These are phyloP conservation scores for Mortierella antarctica DNA, from an alignment of 192 early-diverging fungal species.

Conservation along the genomic window DNA sequence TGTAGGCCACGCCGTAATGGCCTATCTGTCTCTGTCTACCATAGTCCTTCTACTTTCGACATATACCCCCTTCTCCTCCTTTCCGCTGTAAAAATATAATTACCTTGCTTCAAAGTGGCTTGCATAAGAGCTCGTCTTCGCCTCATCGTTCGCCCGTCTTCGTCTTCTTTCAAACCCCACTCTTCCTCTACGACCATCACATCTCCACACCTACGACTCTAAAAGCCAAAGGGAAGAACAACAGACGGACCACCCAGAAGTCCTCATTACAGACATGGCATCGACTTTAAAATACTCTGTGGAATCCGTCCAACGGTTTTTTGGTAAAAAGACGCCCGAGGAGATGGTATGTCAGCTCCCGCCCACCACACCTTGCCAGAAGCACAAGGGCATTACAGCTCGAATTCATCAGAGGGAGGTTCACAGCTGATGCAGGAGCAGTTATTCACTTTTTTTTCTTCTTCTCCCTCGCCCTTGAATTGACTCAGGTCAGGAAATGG, in stretches of 20 bases:
- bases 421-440: no score
- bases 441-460: not conserved
- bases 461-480: not conserved
- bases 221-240: not conserved
- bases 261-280: constrained; percentile 14
- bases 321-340: constrained; percentile 70
- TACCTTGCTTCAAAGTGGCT: not conserved
- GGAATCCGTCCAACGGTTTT: constrained; percentile 63
- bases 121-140: no score
- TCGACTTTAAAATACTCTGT: constrained; percentile 43
- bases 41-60: not conserved
- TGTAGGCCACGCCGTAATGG: not conserved
- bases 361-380: not conserved
- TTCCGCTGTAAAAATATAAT: not conserved
- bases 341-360: constrained; percentile 58
- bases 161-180: not conserved
- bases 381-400: no score
- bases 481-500: constrained; percentile 92
- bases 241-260: not conserved
- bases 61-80: not conserved
- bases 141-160: not conserved
- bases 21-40: not conserved
- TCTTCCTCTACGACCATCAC: not conserved
- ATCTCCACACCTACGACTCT: not conserved
- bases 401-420: no score